These are phyloP conservation scores for Bipolaris bicolor DNA, from an alignment of 2,329 filamentous ascomycete species.

Conservation along the genomic window DNA sequence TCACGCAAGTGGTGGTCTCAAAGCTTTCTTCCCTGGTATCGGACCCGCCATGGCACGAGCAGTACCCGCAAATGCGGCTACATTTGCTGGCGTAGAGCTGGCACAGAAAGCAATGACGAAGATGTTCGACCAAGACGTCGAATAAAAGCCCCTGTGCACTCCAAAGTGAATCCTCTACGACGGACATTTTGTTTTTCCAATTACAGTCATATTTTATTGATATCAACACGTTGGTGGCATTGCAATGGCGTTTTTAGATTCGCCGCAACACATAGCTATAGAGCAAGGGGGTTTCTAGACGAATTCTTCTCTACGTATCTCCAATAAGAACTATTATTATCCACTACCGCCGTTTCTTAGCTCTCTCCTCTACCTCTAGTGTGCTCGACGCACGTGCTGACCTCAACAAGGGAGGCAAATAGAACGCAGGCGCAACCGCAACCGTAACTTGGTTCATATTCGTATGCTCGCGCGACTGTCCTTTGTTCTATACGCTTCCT, in stretches of 20 bases:
- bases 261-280: constrained; percentile 12
- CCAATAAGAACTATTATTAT: constrained; percentile 11
- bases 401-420: constrained; percentile 23
- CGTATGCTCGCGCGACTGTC: constrained; percentile 20
- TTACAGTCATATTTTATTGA: constrained; percentile 15
- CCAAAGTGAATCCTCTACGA: background rate
- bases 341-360: background rate
- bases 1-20: constrained; percentile 81
- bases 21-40: constrained; percentile 96
- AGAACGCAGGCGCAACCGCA: constrained; percentile 23
- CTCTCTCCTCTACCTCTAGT: constrained; percentile 3
- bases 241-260: constrained; percentile 30
- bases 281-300: constrained; percentile 16
- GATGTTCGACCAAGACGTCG: constrained; percentile 61
- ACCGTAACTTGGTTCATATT: constrained; percentile 13
- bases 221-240: constrained; percentile 26
- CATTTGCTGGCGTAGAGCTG: constrained; percentile 85
- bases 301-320: constrained; percentile 5
- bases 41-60: constrained; percentile 90
- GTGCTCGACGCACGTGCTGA: constrained; percentile 3
- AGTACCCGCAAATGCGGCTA: constrained; percentile 94
- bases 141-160: constrained; percentile 22
- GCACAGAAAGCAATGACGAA: constrained; percentile 84
- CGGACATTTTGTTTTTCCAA: constrained; percentile 11
- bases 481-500: constrained; percentile 35